Evolutionary conservation across 2,329 filamentous ascomycete genomes (phyloP).

Genomic region (Cryphonectria radicalis): DNA sequence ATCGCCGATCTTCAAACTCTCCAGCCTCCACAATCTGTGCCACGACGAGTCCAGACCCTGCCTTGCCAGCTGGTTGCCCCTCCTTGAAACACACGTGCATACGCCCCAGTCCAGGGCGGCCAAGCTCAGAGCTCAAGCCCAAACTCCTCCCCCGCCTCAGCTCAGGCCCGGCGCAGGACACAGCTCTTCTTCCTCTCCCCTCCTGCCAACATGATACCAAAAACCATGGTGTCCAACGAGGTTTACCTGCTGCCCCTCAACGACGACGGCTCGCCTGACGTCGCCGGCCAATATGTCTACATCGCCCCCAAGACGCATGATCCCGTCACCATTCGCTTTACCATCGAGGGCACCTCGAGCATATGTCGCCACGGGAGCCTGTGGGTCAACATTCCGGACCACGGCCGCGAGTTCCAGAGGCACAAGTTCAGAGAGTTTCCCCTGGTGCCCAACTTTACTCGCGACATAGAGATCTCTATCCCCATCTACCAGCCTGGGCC

Average conservation of each 20-base stretch:
- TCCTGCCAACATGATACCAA: conserved; percentile 57
- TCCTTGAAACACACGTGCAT: conserved; percentile 26
- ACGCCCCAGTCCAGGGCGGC: conserved; percentile 7
- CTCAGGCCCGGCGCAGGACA: conserved; percentile 23
- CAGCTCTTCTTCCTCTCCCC: conserved; percentile 7
- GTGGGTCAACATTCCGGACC: conserved; percentile 92
- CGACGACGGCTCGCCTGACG: conserved; percentile 89
- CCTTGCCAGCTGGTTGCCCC: conserved; percentile 8
- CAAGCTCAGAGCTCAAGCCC: conserved; percentile 4
- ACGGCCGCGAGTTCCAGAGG: conserved; percentile 76
- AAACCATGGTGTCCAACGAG: conserved; percentile 68
- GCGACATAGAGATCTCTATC: conserved; percentile 86
- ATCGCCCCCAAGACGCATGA: conserved; percentile 74
- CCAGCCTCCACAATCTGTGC: conserved; percentile 1
- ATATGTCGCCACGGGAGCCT: conserved; percentile 93
- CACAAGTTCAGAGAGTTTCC: conserved; percentile 85
- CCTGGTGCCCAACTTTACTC: conserved; percentile 89
- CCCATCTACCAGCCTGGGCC: conserved; percentile 82
- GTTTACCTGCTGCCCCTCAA: conserved; percentile 90
- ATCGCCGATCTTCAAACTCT: background rate
- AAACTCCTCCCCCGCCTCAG: background rate
- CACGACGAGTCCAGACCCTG: background rate
- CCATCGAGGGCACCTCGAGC: conserved; percentile 92
- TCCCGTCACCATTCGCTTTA: conserved; percentile 83
- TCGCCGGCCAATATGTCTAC: conserved; percentile 90